phyloP scores from a whole-genome alignment of 2,329 filamentous ascomycete species.

The Aureobasidium sp. region DNA sequence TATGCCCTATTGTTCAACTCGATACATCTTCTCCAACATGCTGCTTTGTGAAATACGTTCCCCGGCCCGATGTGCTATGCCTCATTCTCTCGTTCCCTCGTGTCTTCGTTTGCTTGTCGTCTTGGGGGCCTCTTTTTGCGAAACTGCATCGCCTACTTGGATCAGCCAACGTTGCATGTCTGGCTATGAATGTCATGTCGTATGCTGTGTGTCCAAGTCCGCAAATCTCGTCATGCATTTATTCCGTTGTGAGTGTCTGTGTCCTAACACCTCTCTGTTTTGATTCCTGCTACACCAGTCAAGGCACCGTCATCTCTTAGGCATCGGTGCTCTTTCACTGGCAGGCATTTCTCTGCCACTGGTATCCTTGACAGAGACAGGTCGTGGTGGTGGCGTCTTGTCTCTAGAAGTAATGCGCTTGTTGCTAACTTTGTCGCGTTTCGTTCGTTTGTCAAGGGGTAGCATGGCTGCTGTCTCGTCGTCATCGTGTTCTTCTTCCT shows the following conservation, averaged over 20 bases:
- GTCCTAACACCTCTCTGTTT: neutral
- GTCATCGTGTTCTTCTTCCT: constrained; percentile 51
- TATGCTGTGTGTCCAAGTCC: neutral
- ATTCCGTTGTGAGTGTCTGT: neutral
- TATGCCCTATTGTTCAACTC: neutral
- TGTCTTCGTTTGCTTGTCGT: neutral
- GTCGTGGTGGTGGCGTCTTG: constrained; percentile 24
- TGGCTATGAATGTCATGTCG: neutral
- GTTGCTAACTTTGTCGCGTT: constrained; percentile 21
- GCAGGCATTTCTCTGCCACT: constrained; percentile 37
- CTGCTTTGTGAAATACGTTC: neutral
- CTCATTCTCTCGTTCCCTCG: neutral
- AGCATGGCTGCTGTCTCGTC: constrained; percentile 41
- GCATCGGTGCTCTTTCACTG: constrained; percentile 40
- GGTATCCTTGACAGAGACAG: constrained; percentile 33
- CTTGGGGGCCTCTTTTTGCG: neutral
- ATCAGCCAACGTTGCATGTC: neutral
- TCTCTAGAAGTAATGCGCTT: constrained; percentile 20
- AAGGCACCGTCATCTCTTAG: constrained; percentile 20
- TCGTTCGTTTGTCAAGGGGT: constrained; percentile 26
- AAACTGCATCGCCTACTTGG: neutral
- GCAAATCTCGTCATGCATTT: neutral
- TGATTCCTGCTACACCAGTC: neutral
- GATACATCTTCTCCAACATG: neutral
- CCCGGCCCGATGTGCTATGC: neutral